phyloP scores from a whole-genome alignment of 2,329 filamentous ascomycete species.

The Periconia digitata region DNA sequence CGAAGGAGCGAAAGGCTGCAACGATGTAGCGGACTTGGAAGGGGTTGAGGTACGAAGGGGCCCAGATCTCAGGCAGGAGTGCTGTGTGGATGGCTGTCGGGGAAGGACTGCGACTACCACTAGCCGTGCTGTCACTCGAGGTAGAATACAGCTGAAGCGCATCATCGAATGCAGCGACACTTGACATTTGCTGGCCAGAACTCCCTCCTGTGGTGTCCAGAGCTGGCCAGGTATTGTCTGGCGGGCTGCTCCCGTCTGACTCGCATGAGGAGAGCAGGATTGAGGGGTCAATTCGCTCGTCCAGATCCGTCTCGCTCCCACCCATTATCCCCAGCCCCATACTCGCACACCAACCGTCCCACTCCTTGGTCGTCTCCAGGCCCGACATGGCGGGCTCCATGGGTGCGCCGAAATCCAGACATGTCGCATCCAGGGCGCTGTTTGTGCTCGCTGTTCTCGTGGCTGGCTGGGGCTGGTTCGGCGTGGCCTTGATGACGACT shows the following conservation, averaged over 20 bases:
- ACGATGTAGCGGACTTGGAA: slow-evolving; percentile 17
- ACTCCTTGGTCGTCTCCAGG: background rate
- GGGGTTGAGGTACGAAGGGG: slow-evolving; percentile 16
- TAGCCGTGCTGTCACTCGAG: background rate
- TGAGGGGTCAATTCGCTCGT: slow-evolving; percentile 1
- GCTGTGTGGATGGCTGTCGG: background rate
- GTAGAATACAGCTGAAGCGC: background rate
- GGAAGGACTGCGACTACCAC: background rate
- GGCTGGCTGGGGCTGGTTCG: slow-evolving; percentile 15
- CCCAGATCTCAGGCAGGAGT: slow-evolving; percentile 15
- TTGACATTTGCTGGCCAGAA: background rate
- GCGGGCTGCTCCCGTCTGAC: background rate
- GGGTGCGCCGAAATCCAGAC: background rate
- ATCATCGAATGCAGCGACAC: background rate
- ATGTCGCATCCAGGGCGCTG: background rate
- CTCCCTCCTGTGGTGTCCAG: background rate
- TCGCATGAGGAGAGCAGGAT: background rate
- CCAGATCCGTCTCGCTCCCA: background rate
- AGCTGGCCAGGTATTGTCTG: background rate
- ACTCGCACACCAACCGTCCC: background rate
- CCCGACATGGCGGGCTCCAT: background rate
- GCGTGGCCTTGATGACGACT: slow-evolving; percentile 26
- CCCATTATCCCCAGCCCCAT: background rate
- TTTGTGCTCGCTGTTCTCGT: slow-evolving; percentile 1
- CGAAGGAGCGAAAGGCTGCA: slow-evolving; percentile 17